A percentile compares a stretch with the other conserved stretches of the same genome.
Evolutionary conservation across 306 rosid species (phyloP).

Genomic region (Sicyos edulis): DNA sequence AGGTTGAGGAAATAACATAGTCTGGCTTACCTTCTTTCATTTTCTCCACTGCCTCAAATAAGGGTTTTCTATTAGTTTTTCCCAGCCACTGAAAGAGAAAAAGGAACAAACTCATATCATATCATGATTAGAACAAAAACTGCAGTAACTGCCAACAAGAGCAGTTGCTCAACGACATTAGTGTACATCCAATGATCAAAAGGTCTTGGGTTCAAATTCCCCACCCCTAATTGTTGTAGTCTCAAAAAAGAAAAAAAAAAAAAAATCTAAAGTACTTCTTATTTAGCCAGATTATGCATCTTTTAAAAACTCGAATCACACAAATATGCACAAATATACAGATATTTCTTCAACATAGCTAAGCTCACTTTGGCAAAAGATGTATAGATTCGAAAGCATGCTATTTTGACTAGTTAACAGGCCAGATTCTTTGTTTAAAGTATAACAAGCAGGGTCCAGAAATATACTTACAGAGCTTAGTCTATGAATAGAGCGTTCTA

Average conservation of each 20-base stretch:
- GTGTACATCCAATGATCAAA: too few relatives aligned
- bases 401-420: background rate
- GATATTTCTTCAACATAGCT: background rate
- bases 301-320: background rate
- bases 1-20: background rate
- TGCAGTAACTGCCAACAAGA: background rate
- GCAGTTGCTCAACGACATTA: too few relatives aligned
- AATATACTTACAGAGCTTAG: conserved; percentile 41
- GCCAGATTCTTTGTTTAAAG: background rate
- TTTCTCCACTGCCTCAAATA: conserved; percentile 92
- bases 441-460: conserved; percentile 3
- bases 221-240: background rate
- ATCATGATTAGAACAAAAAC: conserved; percentile 7
- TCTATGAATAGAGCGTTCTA: conserved; percentile 84
- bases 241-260: too few relatives aligned
- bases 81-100: conserved; percentile 64
- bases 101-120: conserved; percentile 17
- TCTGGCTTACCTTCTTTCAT: conserved; percentile 82
- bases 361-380: background rate
- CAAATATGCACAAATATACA: too few relatives aligned
- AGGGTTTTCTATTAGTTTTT: conserved; percentile 83
- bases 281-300: background rate
- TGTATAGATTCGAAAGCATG: background rate
- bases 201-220: too few relatives aligned
- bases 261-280: background rate